Percentiles rank a stretch among this genome's conserved stretches.
These are phyloP conservation scores for Barnettozyma vustinii DNA, from an alignment of 805 yeast genomes.

Conservation along the genomic window DNA sequence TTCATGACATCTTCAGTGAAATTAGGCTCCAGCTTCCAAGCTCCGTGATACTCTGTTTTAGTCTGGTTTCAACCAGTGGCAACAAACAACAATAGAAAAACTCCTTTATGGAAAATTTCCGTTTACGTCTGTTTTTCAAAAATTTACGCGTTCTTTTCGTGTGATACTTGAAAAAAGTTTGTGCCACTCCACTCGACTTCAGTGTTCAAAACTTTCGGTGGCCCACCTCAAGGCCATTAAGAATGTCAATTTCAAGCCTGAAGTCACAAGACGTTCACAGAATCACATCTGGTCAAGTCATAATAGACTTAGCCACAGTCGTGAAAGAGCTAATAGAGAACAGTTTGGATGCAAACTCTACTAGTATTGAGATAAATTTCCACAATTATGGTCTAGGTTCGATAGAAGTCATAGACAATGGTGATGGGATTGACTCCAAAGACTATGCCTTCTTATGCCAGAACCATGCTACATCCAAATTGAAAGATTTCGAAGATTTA, in stretches of 20 bases:
- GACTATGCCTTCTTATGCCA: slow-evolving; percentile 52
- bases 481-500: slow-evolving; percentile 51
- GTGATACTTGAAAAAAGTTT: background rate
- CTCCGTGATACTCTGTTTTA: background rate
- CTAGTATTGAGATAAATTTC: slow-evolving; percentile 61
- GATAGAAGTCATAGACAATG: slow-evolving; percentile 65
- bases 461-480: slow-evolving; percentile 66
- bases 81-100: too few relatives aligned
- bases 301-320: slow-evolving; percentile 68
- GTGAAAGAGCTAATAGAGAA: slow-evolving; percentile 87
- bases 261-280: slow-evolving; percentile 50
- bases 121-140: background rate
- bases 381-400: slow-evolving; percentile 68
- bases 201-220: background rate
- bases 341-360: slow-evolving; percentile 72
- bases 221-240: background rate
- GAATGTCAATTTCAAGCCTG: slow-evolving; percentile 8
- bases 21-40: background rate
- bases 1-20: slow-evolving; percentile 5
- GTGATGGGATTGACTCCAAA: slow-evolving; percentile 49
- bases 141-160: background rate
- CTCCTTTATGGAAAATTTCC: background rate
- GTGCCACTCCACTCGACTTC: too few relatives aligned
- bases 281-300: slow-evolving; percentile 91
- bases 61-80: background rate